Evolutionary conservation across 2,329 filamentous ascomycete species (phyloP), one percentile per base, ranked within the genome.

Genomic region (Phyllosticta citrichinensis): DNA sequence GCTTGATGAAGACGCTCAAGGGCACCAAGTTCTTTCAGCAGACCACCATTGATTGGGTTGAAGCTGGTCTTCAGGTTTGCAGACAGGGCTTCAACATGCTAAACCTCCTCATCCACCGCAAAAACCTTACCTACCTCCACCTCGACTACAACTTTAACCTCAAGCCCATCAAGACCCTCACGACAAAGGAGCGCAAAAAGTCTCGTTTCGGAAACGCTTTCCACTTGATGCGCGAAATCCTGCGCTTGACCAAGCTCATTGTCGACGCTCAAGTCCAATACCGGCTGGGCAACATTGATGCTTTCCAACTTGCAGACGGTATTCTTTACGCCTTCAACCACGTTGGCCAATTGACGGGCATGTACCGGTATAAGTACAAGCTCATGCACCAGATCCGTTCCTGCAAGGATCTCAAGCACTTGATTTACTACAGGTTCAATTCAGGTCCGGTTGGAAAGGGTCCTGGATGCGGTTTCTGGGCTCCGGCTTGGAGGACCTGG

Each of bases 281-380:
- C 72, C 87, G 94, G 27, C 80, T 99, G 50, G 95, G 95, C 62
- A 99, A 99, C 70, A 97, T 99, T 65, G 94, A 99, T 74, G 94
- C 95, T 47, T 99, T 99, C 80, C 94, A 99, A 74, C 86, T 99
- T 65, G 94, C 94, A 3, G 94, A 99, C 74, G 94, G 94, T 74
- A 99, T 99, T 62, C 80, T 97, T n/a, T 99, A 99, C 68, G 95
- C 94, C 19, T 99, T 99, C 79, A 99, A 99, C 76, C 94, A 99
- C 68, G 94, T 99, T 62, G 94, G 94, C 64, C 95, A 99, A 75
- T 80, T 99, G 64, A 99, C 94, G 17, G 94, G 94, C 73, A 99
- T 99, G 94, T 99, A 99, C 77, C 88, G 94, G 63, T 99, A 99
- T 83, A 99, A 99, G 81, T 99, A 99, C 80, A 99, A 99, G 81